These are phyloP conservation scores for Biancaea sappan DNA, from an alignment of 306 rosid genomes.

Conservation along the genomic window DNA sequence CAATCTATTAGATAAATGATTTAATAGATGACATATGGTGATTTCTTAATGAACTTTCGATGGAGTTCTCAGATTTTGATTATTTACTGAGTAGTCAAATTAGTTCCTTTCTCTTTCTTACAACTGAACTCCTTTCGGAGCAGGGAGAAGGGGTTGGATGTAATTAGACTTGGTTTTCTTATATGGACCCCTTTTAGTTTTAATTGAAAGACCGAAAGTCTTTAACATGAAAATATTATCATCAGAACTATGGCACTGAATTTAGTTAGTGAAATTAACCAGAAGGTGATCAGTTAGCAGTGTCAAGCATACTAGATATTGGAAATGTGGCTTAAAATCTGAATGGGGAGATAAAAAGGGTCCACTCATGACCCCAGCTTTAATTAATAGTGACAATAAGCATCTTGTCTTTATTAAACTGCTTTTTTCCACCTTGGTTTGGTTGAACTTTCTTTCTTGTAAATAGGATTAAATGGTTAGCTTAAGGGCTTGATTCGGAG, in stretches of 20 bases:
- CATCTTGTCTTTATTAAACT: not conserved
- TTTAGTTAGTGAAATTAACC: slow-evolving; percentile 3
- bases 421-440: not conserved
- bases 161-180: not conserved
- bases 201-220: not conserved
- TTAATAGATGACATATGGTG: not conserved
- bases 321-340: too few species aligned
- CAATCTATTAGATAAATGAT: slow-evolving; percentile 1
- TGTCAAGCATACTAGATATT: not conserved
- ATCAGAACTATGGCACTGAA: not conserved
- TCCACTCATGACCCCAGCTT: not conserved
- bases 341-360: too few species aligned
- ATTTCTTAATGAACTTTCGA: not conserved
- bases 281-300: not conserved
- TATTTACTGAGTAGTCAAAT: not conserved
- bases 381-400: slow-evolving; percentile 5
- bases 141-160: not conserved
- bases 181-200: not conserved
- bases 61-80: not conserved
- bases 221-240: not conserved
- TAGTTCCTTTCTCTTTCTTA: not conserved
- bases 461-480: not conserved
- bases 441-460: not conserved
- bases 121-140: not conserved
- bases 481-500: too few species aligned